phyloP scores from a whole-genome alignment of 192 early-diverging fungal species.

The Pecoramyces ruminantium region DNA sequence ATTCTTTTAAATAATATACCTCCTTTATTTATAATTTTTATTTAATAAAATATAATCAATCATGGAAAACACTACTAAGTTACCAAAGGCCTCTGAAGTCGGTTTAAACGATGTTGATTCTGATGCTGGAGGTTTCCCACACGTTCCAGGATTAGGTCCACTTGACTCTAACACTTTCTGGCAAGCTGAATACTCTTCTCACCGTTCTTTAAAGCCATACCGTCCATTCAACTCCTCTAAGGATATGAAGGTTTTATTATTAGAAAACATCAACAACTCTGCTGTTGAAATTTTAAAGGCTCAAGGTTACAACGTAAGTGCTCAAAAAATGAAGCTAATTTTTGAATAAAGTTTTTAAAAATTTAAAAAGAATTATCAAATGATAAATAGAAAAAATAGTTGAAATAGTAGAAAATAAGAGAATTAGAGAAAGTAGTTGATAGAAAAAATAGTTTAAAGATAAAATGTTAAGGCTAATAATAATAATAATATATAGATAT shows the following conservation, averaged over 20 bases:
- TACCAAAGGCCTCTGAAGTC: background rate
- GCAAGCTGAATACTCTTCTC: background rate
- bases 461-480: too few relatives aligned
- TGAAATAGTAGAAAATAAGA: too few relatives aligned
- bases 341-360: too few relatives aligned
- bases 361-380: too few relatives aligned
- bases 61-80: background rate
- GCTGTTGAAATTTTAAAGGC: slow-evolving; percentile 63
- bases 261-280: slow-evolving; percentile 72
- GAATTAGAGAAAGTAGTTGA: too few relatives aligned
- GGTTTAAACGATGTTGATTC: background rate
- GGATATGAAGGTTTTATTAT: slow-evolving; percentile 83
- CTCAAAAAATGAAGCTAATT: too few relatives aligned
- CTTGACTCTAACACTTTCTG: background rate
- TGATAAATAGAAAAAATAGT: too few relatives aligned
- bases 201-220: background rate
- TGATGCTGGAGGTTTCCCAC: background rate
- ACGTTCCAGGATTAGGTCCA: background rate
- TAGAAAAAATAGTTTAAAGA: too few relatives aligned
- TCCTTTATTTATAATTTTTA: too few relatives aligned
- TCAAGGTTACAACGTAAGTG: slow-evolving; percentile 73
- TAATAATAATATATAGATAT: too few relatives aligned
- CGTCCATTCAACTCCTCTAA: background rate
- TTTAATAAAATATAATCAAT: too few relatives aligned
- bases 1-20: too few relatives aligned